Evolutionary conservation across 768 basidiomycete genomes (phyloP), one percentile per base, ranked within the genome.

Genomic region (Mycena kentingensis): DNA sequence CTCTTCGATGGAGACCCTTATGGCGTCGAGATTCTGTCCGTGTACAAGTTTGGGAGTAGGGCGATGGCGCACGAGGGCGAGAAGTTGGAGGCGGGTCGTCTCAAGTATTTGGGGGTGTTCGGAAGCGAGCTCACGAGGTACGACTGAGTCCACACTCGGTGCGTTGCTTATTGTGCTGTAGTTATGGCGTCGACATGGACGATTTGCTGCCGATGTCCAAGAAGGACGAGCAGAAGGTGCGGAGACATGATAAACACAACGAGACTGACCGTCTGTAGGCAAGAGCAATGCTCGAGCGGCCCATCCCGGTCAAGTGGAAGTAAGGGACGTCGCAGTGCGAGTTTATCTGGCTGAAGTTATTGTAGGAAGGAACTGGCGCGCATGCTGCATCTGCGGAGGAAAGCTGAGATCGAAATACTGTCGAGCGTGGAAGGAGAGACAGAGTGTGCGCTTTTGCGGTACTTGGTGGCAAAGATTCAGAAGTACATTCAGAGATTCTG

Each of bases 1-100:
- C 69, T 98, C 29, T 88, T 98, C 5, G 97, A 99, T 63, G 87
- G 82, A 0, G 97, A 99, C 66, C 87, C 95, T 0, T 90, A 90
- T 66, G 97, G 97, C 2, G 66, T 98, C 36, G 93, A 96, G 55
- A 98, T 99, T 55, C 79, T 94, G 12, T 88, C 89, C 0, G 88
- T 90, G 8, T 98, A 93, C 72, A 88, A 82, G 54, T 82, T 80
- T 61, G 97, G 97, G 10, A 94, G 93, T 51, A 70, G 67, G 44
- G 73, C 71, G 31, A 77, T 93, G 69, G 76, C 75, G 36, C 89
- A 90, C 64, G 91, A 98, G 67, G 80, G 79, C 25, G 74, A 69
- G 15, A 84, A 77, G 36, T 74, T 97, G 29, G 84, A 83, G 0
- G 83, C 91, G 1, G 68, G 73, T 27, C 79, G 91, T 13, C 67